These are phyloP conservation scores for Epicoccum nigrum DNA, from an alignment of 2,329 filamentous ascomycete species.

Conservation along the genomic window DNA sequence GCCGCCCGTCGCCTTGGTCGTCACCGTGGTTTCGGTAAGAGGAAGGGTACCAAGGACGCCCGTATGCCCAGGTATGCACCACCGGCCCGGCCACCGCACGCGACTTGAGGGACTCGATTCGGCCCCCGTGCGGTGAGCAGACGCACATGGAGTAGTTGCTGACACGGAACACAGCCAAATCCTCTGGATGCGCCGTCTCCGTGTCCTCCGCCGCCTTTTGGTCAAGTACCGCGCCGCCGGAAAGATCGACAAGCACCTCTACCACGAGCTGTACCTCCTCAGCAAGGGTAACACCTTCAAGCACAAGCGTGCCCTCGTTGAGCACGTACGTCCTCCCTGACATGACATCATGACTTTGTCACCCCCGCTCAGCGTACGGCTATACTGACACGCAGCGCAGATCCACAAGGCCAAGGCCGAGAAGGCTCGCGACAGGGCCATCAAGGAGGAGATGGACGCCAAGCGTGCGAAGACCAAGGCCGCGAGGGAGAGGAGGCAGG, in stretches of 20 bases:
- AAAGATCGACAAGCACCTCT: conserved; percentile 99
- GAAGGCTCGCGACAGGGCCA: conserved; percentile 91
- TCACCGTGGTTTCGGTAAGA: conserved; percentile 99
- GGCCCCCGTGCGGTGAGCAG: conserved; percentile 11
- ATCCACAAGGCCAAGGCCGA: conserved; percentile 99
- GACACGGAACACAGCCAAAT: conserved; percentile 72
- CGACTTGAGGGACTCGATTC: conserved; percentile 8
- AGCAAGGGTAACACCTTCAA: conserved; percentile 99
- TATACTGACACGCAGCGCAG: conserved; percentile 60
- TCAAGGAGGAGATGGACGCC: conserved; percentile 99
- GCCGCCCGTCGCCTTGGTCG: conserved; percentile 92
- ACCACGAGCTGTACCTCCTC: conserved; percentile 99
- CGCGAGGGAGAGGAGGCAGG: conserved; percentile 96
- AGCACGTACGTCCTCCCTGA: conserved; percentile 82
- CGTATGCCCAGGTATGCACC: conserved; percentile 91
- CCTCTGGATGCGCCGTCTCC: conserved; percentile 99
- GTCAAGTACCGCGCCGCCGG: conserved; percentile 99
- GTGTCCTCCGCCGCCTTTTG: conserved; percentile 97
- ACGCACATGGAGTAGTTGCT: conserved; percentile 33
- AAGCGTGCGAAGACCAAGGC: conserved; percentile 99
- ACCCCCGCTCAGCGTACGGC: conserved; percentile 21
- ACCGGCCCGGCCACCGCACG: conserved; percentile 24
- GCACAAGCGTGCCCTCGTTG: conserved; percentile 99
- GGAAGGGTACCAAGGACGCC: conserved; percentile 99
- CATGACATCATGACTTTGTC: conserved; percentile 48